A percentile compares a stretch with the other conserved stretches of the same genome.
Conservation (phyloP, 176 grass and related monocot genomes). For the Phoenix roebelenii region DNA sequence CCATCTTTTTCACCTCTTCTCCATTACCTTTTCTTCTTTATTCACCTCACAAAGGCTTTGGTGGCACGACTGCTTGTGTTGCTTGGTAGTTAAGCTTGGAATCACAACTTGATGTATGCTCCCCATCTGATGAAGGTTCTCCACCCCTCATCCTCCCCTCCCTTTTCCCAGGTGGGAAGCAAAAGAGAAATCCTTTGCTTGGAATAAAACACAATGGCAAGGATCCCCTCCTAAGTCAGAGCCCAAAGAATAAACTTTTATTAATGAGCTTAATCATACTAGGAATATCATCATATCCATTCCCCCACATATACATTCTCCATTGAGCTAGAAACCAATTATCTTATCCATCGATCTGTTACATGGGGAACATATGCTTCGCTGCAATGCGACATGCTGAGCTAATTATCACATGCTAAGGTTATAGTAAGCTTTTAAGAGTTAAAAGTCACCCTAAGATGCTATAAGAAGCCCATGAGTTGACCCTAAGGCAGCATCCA, state of each 20-base stretch:
- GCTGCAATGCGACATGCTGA: too few relatives aligned
- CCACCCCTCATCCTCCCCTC: conserved; percentile 17
- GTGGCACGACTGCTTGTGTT: neutral
- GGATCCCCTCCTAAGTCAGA: conserved; percentile 29
- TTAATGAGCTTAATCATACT: conserved; percentile 30
- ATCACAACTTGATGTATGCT: conserved; percentile 21
- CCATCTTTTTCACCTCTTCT: neutral
- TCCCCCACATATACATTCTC: conserved; percentile 10
- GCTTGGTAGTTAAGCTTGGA: conserved; percentile 40
- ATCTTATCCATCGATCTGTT: too few relatives aligned
- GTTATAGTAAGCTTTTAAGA: too few relatives aligned
- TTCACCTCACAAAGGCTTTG: neutral
- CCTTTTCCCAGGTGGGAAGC: conserved; percentile 29
- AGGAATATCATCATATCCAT: conserved; percentile 36
- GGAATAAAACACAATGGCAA: neutral
- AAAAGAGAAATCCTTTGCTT: conserved; percentile 31
- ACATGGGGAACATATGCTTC: too few relatives aligned
- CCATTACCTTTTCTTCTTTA: neutral
- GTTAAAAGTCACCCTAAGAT: neutral
- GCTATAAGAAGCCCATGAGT: conserved; percentile 14
- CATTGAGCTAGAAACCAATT: neutral
- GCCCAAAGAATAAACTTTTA: conserved; percentile 22
- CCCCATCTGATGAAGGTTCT: conserved; percentile 33
- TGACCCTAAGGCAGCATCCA: conserved; percentile 20
- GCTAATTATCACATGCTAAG: too few relatives aligned